Percentiles rank a stretch among this genome's conserved stretches.
These are phyloP conservation scores for Alnus rubra DNA, from an alignment of 306 rosid genomes.

Conservation along the genomic window DNA sequence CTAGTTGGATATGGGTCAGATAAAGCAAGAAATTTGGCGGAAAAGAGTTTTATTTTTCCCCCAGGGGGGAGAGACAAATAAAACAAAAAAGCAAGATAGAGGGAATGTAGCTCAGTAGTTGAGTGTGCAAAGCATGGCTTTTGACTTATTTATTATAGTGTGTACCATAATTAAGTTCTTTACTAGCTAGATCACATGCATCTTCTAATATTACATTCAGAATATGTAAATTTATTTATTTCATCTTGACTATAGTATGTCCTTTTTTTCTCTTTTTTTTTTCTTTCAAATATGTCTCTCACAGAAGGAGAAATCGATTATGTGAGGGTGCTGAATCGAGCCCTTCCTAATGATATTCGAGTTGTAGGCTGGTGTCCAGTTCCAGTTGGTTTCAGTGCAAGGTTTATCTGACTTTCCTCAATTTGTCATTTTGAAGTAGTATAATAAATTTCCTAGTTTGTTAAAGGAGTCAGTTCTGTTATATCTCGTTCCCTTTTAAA, in stretches of 20 bases:
- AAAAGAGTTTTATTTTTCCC: too few relatives aligned
- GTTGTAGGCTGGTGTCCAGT: slow-evolving; percentile 85
- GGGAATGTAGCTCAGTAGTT: not conserved
- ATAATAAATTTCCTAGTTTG: slow-evolving; percentile 17
- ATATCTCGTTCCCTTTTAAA: not conserved
- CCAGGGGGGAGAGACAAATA: not conserved
- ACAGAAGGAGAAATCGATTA: slow-evolving; percentile 85
- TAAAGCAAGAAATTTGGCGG: slow-evolving; percentile 4
- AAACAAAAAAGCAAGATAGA: not conserved
- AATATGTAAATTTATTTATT: not conserved
- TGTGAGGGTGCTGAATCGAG: slow-evolving; percentile 86
- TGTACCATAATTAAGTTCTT: not conserved
- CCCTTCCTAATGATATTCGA: slow-evolving; percentile 80
- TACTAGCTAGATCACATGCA: not conserved
- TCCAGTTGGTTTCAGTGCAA: slow-evolving; percentile 84
- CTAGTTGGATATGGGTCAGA: slow-evolving; percentile 24
- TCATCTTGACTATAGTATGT: not conserved
- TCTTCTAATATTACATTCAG: slow-evolving; percentile 5
- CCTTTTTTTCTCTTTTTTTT: slow-evolving; percentile 5
- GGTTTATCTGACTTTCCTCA: slow-evolving; percentile 51
- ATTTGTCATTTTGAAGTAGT: slow-evolving; percentile 22
- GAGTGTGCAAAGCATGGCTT: not conserved
- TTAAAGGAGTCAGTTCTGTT: not conserved
- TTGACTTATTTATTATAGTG: not conserved
- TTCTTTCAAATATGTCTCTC: slow-evolving; percentile 20